phyloP scores from a whole-genome alignment of 208 protist species.

The Trypanosoma vivax region DNA sequence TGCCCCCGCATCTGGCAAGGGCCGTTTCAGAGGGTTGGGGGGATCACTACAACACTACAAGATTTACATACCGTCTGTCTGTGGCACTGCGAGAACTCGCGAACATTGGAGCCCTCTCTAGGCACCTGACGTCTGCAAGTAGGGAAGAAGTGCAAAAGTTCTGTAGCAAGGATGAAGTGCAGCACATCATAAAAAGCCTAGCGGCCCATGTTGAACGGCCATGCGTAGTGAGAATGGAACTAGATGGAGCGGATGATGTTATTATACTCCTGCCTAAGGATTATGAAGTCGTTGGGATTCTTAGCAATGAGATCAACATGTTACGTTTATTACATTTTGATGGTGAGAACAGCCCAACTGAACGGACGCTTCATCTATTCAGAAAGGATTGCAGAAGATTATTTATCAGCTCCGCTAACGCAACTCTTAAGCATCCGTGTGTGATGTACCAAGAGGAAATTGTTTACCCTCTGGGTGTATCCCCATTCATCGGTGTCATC shows the following conservation, averaged over 20 bases:
- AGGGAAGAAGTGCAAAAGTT: constrained; percentile 23
- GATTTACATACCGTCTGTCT: constrained; percentile 62
- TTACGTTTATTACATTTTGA: constrained; percentile 47
- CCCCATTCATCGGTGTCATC: constrained; percentile 37
- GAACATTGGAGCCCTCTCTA: constrained; percentile 54
- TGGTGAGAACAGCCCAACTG: constrained; percentile 34
- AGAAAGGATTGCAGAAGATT: constrained; percentile 21
- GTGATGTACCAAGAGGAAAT: constrained; percentile 59
- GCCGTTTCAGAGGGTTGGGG: constrained; percentile 50
- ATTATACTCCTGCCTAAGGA: constrained; percentile 34
- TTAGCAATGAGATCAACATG: constrained; percentile 42
- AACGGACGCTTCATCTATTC: constrained; percentile 68
- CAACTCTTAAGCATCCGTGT: constrained; percentile 46
- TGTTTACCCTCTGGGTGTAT: constrained; percentile 27
- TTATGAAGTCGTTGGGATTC: constrained; percentile 64
- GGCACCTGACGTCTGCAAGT: constrained; percentile 19
- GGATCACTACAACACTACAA: constrained; percentile 37
- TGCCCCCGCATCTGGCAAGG: constrained; percentile 40
- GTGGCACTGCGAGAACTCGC: constrained; percentile 43
- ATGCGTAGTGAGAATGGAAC: constrained; percentile 7
- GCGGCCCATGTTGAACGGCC: constrained; percentile 4
- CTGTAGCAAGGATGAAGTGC: constrained; percentile 12
- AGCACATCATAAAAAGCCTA: constrained; percentile 10
- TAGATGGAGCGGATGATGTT: constrained; percentile 1
- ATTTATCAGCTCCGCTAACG: constrained; percentile 27